Percentiles rank a stretch among this genome's conserved stretches.
These are phyloP conservation scores for Syzygium grande DNA, from an alignment of 345 rosid species.

Conservation along the genomic window DNA sequence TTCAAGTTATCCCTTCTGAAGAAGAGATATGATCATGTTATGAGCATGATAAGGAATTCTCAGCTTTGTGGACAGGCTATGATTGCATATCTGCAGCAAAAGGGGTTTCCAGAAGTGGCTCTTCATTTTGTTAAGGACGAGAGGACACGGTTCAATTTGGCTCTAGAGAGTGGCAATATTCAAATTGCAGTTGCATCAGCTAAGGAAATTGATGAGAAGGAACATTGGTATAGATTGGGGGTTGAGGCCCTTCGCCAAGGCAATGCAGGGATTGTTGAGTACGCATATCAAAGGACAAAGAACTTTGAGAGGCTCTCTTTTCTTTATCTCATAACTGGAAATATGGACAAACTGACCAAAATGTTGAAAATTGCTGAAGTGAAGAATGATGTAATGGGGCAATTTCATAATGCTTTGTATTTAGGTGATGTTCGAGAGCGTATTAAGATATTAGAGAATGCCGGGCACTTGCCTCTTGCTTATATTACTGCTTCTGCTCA, in stretches of 20 bases:
- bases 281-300: slow-evolving; percentile 95
- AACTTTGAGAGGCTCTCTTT: slow-evolving; percentile 95
- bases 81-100: slow-evolving; percentile 95
- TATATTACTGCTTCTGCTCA: slow-evolving; percentile 76
- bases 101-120: slow-evolving; percentile 98
- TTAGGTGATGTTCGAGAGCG: slow-evolving; percentile 89
- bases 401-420: slow-evolving; percentile 88
- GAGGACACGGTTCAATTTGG: slow-evolving; percentile 88
- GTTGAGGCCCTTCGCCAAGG: slow-evolving; percentile 99
- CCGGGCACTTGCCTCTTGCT: slow-evolving; percentile 88
- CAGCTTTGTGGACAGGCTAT: slow-evolving; percentile 96
- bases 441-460: slow-evolving; percentile 77
- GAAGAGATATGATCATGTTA: slow-evolving; percentile 82
- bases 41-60: slow-evolving; percentile 93
- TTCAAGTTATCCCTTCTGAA: slow-evolving; percentile 75
- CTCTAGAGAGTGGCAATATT: slow-evolving; percentile 93
- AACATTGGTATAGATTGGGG: slow-evolving; percentile 84
- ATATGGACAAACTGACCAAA: slow-evolving; percentile 72
- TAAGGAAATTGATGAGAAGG: slow-evolving; percentile 91
- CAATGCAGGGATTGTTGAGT: slow-evolving; percentile 82
- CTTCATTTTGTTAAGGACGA: slow-evolving; percentile 95
- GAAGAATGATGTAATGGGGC: slow-evolving; percentile 92
- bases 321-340: slow-evolving; percentile 86
- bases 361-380: slow-evolving; percentile 95
- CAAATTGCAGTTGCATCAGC: slow-evolving; percentile 95